Percentiles rank a stretch among this genome's conserved stretches.
These are phyloP conservation scores for Hypoxylon rickii DNA, from an alignment of 495 filamentous ascomycete species.

Conservation along the genomic window DNA sequence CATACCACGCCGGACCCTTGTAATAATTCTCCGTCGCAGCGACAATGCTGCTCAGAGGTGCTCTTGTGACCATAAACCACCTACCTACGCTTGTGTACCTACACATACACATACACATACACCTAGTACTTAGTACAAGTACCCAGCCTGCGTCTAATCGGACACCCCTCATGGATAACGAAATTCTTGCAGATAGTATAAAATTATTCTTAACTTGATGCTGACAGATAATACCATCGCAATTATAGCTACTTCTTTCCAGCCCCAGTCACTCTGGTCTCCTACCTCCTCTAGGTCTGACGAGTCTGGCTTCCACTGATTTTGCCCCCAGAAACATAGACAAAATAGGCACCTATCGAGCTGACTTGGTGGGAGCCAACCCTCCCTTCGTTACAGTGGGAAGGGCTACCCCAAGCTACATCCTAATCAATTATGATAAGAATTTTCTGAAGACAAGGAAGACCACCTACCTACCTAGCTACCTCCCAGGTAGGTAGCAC, in stretches of 20 bases:
- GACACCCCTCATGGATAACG: not conserved
- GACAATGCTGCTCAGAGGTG: not conserved
- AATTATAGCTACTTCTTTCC: slow-evolving; percentile 4
- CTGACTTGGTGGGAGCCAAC: too few species aligned
- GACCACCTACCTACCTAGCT: too few species aligned
- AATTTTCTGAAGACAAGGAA: too few species aligned
- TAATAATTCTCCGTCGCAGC: not conserved
- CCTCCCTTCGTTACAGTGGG: too few species aligned
- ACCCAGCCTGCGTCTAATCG: not conserved
- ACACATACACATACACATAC: slow-evolving; percentile 6
- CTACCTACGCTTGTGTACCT: slow-evolving; percentile 12
- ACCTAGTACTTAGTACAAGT: not conserved
- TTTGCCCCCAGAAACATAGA: slow-evolving; percentile 10
- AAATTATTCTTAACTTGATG: slow-evolving; percentile 6
- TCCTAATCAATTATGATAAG: too few species aligned
- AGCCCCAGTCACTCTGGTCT: not conserved
- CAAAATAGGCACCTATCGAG: too few species aligned
- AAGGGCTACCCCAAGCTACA: too few species aligned
- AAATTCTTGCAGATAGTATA: slow-evolving; percentile 6
- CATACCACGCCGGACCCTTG: not conserved
- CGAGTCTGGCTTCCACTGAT: too few species aligned
- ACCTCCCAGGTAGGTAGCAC: too few species aligned
- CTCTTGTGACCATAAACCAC: slow-evolving; percentile 7
- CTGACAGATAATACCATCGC: slow-evolving; percentile 1
- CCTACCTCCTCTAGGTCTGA: too few species aligned